Evolutionary conservation across 164 flowering plant genomes (phyloP).

Genomic region (Aristolochia fimbriata): DNA sequence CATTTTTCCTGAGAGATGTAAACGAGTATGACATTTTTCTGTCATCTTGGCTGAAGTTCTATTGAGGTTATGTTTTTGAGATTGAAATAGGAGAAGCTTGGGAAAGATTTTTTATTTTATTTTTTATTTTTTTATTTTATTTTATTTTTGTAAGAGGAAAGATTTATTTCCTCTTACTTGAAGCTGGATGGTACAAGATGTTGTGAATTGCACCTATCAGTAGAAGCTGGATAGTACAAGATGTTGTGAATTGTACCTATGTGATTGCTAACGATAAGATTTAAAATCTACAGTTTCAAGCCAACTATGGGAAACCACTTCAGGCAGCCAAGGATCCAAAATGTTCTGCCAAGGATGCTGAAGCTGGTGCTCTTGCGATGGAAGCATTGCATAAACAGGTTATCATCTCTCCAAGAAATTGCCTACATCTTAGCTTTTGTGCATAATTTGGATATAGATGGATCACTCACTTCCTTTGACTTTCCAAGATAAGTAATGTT

Average conservation of each 20-base stretch:
- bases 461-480: too few relatives aligned
- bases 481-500: too few relatives aligned
- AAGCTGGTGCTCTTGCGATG: slow-evolving; percentile 97
- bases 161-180: slow-evolving; percentile 1
- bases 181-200: too few relatives aligned
- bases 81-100: too few relatives aligned
- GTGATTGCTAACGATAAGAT: too few relatives aligned
- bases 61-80: background rate
- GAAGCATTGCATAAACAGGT: slow-evolving; percentile 99
- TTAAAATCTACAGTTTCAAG: slow-evolving; percentile 56
- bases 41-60: background rate
- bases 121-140: too few relatives aligned
- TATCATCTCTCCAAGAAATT: background rate
- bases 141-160: too few relatives aligned
- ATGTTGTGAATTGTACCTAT: too few relatives aligned
- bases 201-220: too few relatives aligned
- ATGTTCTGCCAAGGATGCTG: slow-evolving; percentile 97
- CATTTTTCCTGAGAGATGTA: background rate
- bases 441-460: too few relatives aligned
- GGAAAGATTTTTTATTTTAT: background rate
- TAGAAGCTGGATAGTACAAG: too few relatives aligned
- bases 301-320: slow-evolving; percentile 89
- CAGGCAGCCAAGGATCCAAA: slow-evolving; percentile 84
- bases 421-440: too few relatives aligned
- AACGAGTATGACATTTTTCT: background rate